Conservation (phyloP, 805 yeast species). For the Suhomyces sp. region DNA sequence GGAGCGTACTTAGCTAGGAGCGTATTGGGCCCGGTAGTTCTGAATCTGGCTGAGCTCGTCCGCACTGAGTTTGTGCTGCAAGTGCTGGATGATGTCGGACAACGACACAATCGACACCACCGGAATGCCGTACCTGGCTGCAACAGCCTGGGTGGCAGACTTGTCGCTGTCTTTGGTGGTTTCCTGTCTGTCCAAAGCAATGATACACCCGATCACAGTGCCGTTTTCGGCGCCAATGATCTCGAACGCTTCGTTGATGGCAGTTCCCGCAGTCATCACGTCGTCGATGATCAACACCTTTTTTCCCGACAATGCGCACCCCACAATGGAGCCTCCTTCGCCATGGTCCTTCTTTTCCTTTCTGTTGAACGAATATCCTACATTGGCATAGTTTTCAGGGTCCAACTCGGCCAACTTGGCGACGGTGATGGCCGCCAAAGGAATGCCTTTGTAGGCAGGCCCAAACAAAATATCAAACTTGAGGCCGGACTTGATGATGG, state of each 20-base stretch:
- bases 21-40: slow-evolving; percentile 52
- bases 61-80: slow-evolving; percentile 52
- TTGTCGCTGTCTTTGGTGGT: slow-evolving; percentile 61
- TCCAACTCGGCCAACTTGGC: slow-evolving; percentile 90
- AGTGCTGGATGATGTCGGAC: slow-evolving; percentile 65
- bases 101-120: slow-evolving; percentile 78
- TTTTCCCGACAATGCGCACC: slow-evolving; percentile 69
- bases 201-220: slow-evolving; percentile 73
- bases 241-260: slow-evolving; percentile 88
- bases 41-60: slow-evolving; percentile 58
- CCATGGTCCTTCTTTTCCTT: slow-evolving; percentile 98
- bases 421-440: slow-evolving; percentile 88
- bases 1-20: no score
- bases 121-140: slow-evolving; percentile 71
- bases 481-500: slow-evolving; percentile 76
- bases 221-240: slow-evolving; percentile 73
- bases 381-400: slow-evolving; percentile 66
- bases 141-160: slow-evolving; percentile 81
- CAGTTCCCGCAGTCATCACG: slow-evolving; percentile 98
- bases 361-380: slow-evolving; percentile 92
- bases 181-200: slow-evolving; percentile 95
- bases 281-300: slow-evolving; percentile 87
- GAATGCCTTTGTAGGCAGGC: slow-evolving; percentile 97
- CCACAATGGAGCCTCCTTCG: slow-evolving; percentile 95
- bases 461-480: slow-evolving; percentile 92